phyloP scores from a whole-genome alignment of 23 red algal species.

The Gracilariopsis chorda region DNA sequence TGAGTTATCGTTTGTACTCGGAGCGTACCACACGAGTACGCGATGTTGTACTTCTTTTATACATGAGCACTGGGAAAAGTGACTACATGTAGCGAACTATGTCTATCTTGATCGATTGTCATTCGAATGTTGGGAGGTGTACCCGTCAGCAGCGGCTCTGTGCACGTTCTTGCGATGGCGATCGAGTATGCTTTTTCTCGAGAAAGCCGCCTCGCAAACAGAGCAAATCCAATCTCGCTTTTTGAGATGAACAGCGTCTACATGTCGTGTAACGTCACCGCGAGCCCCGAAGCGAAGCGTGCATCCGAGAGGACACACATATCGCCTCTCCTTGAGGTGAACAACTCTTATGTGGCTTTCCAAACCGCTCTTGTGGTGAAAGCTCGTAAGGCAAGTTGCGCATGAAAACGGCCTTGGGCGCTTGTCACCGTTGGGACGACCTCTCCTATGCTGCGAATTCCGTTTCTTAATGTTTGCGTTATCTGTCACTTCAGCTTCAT shows the following conservation, averaged over 20 bases:
- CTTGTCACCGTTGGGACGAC: neutral
- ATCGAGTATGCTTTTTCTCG: neutral
- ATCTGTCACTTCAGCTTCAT: neutral
- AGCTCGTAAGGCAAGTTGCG: neutral
- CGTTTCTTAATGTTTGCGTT: neutral
- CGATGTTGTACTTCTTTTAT: too few species aligned
- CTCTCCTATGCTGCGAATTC: neutral
- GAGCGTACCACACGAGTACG: too few species aligned
- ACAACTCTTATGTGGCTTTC: neutral
- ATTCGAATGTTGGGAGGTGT: too few species aligned
- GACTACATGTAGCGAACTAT: too few species aligned
- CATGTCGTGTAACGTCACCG: conserved; percentile 23
- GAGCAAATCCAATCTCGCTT: neutral
- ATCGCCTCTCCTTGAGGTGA: neutral
- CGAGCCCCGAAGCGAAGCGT: neutral
- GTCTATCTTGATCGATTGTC: too few species aligned
- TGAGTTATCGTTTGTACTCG: too few species aligned
- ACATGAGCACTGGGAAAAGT: too few species aligned
- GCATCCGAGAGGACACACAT: neutral
- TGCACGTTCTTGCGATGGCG: conserved; percentile 18
- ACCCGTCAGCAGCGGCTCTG: too few species aligned
- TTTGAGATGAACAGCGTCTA: neutral
- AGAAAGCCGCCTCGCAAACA: neutral
- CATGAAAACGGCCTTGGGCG: neutral
- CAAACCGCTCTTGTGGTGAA: neutral